Evolutionary conservation across 2,329 filamentous ascomycete species (phyloP).

Genomic region (Fusarium bactridioides): DNA sequence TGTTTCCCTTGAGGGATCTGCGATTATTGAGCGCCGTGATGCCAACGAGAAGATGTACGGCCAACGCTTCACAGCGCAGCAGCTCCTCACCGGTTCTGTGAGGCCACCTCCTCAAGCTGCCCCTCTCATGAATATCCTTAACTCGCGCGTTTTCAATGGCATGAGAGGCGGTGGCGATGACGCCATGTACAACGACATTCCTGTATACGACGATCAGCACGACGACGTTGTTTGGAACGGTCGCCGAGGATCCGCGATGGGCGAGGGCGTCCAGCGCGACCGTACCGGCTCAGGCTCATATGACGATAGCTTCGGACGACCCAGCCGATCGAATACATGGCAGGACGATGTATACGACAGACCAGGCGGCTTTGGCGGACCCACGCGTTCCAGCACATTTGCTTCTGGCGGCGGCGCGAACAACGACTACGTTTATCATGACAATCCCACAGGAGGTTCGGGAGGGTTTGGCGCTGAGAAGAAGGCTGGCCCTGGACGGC

Average conservation of each 20-base stretch:
- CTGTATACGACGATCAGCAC: slow-evolving; percentile 84
- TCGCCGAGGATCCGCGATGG: slow-evolving; percentile 72
- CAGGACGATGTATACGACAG: slow-evolving; percentile 78
- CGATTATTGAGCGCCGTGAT: slow-evolving; percentile 92
- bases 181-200: slow-evolving; percentile 90
- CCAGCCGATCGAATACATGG: slow-evolving; percentile 74
- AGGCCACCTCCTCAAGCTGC: slow-evolving; percentile 82
- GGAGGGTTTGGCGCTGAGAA: slow-evolving; percentile 45
- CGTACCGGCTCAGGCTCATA: slow-evolving; percentile 50
- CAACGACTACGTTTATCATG: slow-evolving; percentile 64
- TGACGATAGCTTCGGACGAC: slow-evolving; percentile 61
- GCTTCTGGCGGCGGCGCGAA: slow-evolving; percentile 52
- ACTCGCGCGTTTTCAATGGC: slow-evolving; percentile 84
- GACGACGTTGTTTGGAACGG: slow-evolving; percentile 89
- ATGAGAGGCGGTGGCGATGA: slow-evolving; percentile 62
- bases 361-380: slow-evolving; percentile 49
- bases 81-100: slow-evolving; percentile 82
- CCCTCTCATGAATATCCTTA: slow-evolving; percentile 84
- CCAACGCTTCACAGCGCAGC: slow-evolving; percentile 78
- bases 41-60: slow-evolving; percentile 98
- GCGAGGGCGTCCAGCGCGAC: slow-evolving; percentile 63
- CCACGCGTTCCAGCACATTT: slow-evolving; percentile 62
- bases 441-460: slow-evolving; percentile 46
- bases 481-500: slow-evolving; percentile 72
- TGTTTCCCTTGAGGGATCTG: slow-evolving; percentile 91